phyloP scores from a whole-genome alignment of 192 early-diverging fungal species.

The Coemansia sp. region DNA sequence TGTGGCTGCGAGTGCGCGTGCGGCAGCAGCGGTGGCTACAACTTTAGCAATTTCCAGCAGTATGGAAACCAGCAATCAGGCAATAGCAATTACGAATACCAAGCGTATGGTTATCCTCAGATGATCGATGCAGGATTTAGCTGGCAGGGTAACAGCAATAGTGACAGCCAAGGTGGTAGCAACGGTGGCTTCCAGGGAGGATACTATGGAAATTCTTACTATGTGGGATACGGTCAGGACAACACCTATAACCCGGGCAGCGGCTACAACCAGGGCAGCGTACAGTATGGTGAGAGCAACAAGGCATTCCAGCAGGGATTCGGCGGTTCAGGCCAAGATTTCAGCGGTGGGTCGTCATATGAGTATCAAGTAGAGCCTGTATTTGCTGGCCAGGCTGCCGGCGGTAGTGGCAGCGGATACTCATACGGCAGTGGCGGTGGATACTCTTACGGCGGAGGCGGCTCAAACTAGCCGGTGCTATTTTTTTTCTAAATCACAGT shows the following conservation, averaged over 20 bases:
- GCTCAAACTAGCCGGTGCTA: background rate
- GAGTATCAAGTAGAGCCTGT: background rate
- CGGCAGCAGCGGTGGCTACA: background rate
- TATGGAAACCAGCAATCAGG: background rate
- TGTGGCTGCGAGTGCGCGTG: conserved; percentile 4
- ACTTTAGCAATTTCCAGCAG: background rate
- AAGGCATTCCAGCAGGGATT: background rate
- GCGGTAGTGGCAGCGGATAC: too few relatives aligned
- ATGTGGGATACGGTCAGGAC: background rate
- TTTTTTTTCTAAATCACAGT: background rate
- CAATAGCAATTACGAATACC: background rate
- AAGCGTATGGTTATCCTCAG: background rate
- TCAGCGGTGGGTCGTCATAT: background rate
- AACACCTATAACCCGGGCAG: background rate
- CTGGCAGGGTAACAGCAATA: background rate
- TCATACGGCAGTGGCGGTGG: background rate
- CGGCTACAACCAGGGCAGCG: background rate
- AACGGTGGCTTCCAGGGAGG: background rate
- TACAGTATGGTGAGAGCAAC: background rate
- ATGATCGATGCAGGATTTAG: background rate
- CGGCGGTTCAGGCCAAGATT: background rate
- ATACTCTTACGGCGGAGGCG: background rate
- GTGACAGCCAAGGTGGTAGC: background rate
- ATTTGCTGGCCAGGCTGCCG: background rate
- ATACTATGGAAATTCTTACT: background rate